Evolutionary conservation across 108 stramenopile genomes (phyloP).

Genomic region (Skeletonema tropicum): DNA sequence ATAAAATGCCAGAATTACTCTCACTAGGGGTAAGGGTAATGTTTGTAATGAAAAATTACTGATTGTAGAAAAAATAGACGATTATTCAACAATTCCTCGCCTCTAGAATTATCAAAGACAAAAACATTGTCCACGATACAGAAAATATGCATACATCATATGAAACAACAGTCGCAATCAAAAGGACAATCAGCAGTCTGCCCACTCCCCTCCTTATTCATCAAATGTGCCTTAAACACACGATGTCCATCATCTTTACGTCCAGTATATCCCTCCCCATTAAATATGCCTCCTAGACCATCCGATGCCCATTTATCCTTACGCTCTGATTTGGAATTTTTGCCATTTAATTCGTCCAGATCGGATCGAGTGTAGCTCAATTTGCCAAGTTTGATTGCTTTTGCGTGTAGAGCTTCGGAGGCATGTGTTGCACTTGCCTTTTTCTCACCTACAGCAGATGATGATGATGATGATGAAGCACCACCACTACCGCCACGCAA

Average conservation of each 20-base stretch:
- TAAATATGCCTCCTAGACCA: slow-evolving; percentile 85
- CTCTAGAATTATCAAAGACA: neutral
- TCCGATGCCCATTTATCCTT: slow-evolving; percentile 76
- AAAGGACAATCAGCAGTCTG: slow-evolving; percentile 80
- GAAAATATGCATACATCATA: slow-evolving; percentile 48
- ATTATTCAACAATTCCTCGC: neutral
- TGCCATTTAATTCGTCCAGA: slow-evolving; percentile 21
- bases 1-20: too few species aligned
- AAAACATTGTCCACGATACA: neutral
- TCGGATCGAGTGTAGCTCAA: slow-evolving; percentile 41
- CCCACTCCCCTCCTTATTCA: slow-evolving; percentile 82
- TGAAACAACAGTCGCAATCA: slow-evolving; percentile 91
- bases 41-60: neutral
- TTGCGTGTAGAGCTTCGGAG: slow-evolving; percentile 10
- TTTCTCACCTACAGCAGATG: neutral
- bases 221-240: slow-evolving; percentile 87
- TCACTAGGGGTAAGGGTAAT: neutral
- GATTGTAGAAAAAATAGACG: neutral
- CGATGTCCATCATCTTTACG: slow-evolving; percentile 78
- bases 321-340: slow-evolving; percentile 7
- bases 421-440: slow-evolving; percentile 16
- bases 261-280: slow-evolving; percentile 84
- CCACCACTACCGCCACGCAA: slow-evolving; percentile 1
- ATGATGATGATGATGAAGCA: too few species aligned
- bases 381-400: slow-evolving; percentile 27